Conservation (phyloP, 2,329 filamentous ascomycete species). For the Stachybotrys elegans region DNA sequence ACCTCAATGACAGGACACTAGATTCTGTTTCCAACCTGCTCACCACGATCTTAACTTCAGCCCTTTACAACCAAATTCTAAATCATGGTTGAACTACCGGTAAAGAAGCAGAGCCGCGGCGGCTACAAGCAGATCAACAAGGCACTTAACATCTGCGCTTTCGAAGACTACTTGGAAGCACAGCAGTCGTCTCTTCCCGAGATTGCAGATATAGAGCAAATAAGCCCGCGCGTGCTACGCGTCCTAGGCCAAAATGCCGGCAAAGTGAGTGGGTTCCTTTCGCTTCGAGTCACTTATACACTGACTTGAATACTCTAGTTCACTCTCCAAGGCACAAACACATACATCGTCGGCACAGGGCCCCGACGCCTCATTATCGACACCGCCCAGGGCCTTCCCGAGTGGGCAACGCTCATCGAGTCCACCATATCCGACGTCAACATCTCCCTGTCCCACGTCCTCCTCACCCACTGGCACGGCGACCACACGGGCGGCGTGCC, state of each 20-base stretch:
- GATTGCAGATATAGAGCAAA: not conserved
- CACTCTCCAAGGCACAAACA: slow-evolving; percentile 7
- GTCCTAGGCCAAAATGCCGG: not conserved
- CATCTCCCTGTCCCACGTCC: slow-evolving; percentile 31
- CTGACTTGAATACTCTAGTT: not conserved
- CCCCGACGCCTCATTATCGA: slow-evolving; percentile 4
- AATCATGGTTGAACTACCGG: too few relatives aligned
- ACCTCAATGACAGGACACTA: too few relatives aligned
- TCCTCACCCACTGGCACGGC: slow-evolving; percentile 72
- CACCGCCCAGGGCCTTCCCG: not conserved
- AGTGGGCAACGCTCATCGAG: slow-evolving; percentile 17
- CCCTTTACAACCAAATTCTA: too few relatives aligned
- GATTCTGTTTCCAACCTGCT: too few relatives aligned
- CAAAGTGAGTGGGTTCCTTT: not conserved
- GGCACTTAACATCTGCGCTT: slow-evolving; percentile 37
- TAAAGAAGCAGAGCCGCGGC: too few relatives aligned
- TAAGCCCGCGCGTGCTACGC: not conserved
- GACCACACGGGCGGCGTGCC: slow-evolving; percentile 65
- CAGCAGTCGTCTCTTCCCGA: not conserved
- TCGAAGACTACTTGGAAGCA: slow-evolving; percentile 21
- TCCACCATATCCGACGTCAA: not conserved
- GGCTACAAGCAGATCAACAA: slow-evolving; percentile 44
- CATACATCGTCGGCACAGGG: slow-evolving; percentile 6
- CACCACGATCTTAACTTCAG: too few relatives aligned
- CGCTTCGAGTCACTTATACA: not conserved